phyloP scores from a whole-genome alignment of 495 filamentous ascomycete genomes.

The Podospora tetraspora region DNA sequence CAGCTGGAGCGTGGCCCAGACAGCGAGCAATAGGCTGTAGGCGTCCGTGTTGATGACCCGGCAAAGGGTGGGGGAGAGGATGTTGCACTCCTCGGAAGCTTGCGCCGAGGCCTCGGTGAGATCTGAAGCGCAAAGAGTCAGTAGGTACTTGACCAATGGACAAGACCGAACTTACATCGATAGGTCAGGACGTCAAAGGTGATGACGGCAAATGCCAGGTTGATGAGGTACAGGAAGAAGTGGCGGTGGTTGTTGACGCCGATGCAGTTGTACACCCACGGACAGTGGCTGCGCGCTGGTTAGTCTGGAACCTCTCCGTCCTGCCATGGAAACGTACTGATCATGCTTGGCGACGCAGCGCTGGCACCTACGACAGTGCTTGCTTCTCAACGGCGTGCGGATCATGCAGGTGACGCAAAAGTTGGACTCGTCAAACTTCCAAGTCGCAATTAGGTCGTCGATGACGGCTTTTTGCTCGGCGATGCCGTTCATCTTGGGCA shows the following conservation, averaged over 20 bases:
- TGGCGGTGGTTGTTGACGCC: conserved; percentile 92
- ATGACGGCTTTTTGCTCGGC: conserved; percentile 83
- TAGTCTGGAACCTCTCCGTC: conserved; percentile 26
- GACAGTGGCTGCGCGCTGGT: conserved; percentile 76
- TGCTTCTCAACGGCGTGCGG: conserved; percentile 82
- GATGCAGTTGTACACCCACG: conserved; percentile 96
- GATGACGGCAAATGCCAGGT: conserved; percentile 67
- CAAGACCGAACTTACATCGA: conserved; percentile 29
- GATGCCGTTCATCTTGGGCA: conserved; percentile 86
- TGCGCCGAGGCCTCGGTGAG: conserved; percentile 28
- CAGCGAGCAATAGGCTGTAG: conserved; percentile 69
- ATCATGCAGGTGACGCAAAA: conserved; percentile 95
- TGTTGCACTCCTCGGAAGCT: conserved; percentile 55
- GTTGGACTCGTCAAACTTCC: conserved; percentile 90
- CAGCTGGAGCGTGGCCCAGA: conserved; percentile 78
- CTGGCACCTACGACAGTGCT: conserved; percentile 86
- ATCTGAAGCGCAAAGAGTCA: conserved; percentile 20
- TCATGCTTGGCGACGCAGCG: conserved; percentile 96
- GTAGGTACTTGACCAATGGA: conserved; percentile 8
- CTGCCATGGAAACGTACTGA: conserved; percentile 59
- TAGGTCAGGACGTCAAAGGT: conserved; percentile 49
- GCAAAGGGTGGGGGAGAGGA: conserved; percentile 72
- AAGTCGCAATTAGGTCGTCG: conserved; percentile 70
- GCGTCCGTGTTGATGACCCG: conserved; percentile 68
- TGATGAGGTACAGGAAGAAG: conserved; percentile 84